Percentiles rank a stretch among this genome's conserved stretches.
Conservation (phyloP, 257 asterid genomes). For the Ilex aquifolium region DNA sequence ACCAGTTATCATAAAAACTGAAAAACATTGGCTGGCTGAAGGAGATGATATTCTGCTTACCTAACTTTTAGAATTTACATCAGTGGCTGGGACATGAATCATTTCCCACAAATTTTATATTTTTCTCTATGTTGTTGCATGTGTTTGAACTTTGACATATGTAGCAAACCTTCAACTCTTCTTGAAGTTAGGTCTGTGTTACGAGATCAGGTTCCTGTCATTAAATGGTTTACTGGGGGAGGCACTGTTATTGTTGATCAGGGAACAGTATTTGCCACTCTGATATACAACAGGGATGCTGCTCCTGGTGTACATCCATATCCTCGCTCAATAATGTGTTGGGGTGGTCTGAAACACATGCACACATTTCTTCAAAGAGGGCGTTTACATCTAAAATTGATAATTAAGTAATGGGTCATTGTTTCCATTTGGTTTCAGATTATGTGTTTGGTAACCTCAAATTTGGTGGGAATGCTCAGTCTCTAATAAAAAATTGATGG, state of each 20-base stretch:
- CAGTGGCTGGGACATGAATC: no score
- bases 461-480: constrained; percentile 95
- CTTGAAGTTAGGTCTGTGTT: constrained; percentile 55
- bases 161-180: constrained; percentile 78
- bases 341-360: constrained; percentile 38
- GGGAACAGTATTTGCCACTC: constrained; percentile 65
- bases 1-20: no score
- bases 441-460: constrained; percentile 73
- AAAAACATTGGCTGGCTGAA: no score
- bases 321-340: constrained; percentile 80
- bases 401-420: no score
- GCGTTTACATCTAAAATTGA: no score
- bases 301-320: constrained; percentile 64
- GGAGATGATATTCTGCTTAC: no score
- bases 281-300: constrained; percentile 83
- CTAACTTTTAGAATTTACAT: no score
- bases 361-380: no score
- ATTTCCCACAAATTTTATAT: no score
- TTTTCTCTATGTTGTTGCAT: no score
- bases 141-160: no score
- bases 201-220: constrained; percentile 70
- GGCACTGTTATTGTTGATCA: constrained; percentile 93
- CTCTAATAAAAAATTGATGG: constrained; percentile 82
- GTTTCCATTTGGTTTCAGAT: constrained; percentile 37
- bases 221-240: constrained; percentile 88